These are phyloP conservation scores for Hibiscus syriacus DNA, from an alignment of 345 rosid species.

Conservation along the genomic window DNA sequence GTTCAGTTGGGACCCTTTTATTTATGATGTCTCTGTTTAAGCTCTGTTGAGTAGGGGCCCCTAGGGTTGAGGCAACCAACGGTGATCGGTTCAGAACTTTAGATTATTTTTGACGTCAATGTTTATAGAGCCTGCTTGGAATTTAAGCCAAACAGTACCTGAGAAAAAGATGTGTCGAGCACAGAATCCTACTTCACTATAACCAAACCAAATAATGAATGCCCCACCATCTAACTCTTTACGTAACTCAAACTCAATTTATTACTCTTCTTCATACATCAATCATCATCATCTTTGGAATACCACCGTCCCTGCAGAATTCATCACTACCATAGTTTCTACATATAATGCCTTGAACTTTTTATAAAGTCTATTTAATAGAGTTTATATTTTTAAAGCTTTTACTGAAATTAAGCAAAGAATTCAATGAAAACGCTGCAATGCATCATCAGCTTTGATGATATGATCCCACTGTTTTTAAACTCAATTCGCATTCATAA, in stretches of 20 bases:
- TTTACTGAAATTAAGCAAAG: no score
- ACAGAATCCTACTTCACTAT: conserved; percentile 8
- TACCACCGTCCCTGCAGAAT: not conserved
- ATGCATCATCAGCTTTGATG: no score
- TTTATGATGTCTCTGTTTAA: not conserved
- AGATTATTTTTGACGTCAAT: not conserved
- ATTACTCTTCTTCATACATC: no score
- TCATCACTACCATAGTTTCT: not conserved
- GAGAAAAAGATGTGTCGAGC: conserved; percentile 20
- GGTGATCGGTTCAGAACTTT: not conserved
- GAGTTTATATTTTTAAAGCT: no score
- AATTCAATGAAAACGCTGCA: no score
- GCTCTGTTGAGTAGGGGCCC: not conserved
- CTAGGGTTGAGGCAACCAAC: not conserved
- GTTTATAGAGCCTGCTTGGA: not conserved
- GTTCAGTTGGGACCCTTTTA: not conserved
- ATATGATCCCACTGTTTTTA: no score
- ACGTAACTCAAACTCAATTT: not conserved
- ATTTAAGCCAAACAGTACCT: conserved; percentile 9
- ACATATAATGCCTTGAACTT: not conserved
- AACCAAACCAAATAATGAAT: not conserved
- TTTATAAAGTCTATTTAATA: no score
- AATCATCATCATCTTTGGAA: no score
- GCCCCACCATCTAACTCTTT: not conserved
- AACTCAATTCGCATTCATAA: no score